Base-by-base conservation (phyloP, 176 grass and related monocot genomes). In the Coix lacrymajobi region DNA sequence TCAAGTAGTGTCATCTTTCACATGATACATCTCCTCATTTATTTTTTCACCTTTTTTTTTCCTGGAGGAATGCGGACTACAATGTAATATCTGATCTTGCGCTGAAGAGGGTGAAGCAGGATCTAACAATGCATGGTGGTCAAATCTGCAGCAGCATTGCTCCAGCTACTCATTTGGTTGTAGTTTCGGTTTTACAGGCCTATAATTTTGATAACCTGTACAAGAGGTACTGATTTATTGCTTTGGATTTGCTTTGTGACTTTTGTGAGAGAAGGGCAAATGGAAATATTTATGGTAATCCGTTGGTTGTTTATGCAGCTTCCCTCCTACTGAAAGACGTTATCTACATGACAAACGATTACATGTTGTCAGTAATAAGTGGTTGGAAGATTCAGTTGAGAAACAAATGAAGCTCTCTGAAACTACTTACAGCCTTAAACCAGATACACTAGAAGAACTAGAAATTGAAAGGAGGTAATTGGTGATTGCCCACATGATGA, bases 111-210 rank as follows among this genome's bases (percentile, higher is more conserved):
- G 71, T 88, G 85, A 85, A 86, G 79, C 92, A 91, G 2, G 92
- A 98, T 41, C 69, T 93, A 87, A 98, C 88, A 72, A 93, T 95
- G 96, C 88, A 88, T 84, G 88, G 90, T 82, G 96, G 90, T 91
- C 88, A 98, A 88, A 62, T 83, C 48, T 98, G 90, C 71, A 92
- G 76, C 76, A 88, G 60, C 76, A 89, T 95, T 91, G 78, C n/a
- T 26, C 22, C 69, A 58, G 90, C 96, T 57, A 98, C 92, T 52
- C 92, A 98, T 91, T 85, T 98, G 62, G 78, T 93, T 79, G 89
- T 87, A 77, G 90, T 88, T 90, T 98, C 96, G 62, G 78, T 85
- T 81, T 70, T 89, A 48, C 71, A 91, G 43, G 75, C 62, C 19
- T 84, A 85, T 85, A 91, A 91, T 89, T 95, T 98, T 84, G 90